Evolutionary conservation across 2,329 filamentous ascomycete species (phyloP).

Genomic region (Cladophialophora bantiana): DNA sequence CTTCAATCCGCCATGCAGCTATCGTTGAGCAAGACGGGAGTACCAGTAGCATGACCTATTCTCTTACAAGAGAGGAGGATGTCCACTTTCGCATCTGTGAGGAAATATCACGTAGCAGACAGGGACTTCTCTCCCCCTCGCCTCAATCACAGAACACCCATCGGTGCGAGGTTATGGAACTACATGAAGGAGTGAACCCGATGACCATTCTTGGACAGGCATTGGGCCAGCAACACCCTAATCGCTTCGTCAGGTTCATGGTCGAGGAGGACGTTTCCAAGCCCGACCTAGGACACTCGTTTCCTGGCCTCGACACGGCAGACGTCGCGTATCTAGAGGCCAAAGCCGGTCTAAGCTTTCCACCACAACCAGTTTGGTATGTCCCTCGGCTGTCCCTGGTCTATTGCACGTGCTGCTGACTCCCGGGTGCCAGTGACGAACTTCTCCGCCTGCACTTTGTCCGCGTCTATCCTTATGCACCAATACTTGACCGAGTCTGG

Average conservation of each 20-base stretch:
- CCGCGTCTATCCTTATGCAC: constrained; percentile 13
- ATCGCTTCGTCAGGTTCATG: constrained; percentile 3
- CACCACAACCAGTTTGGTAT: constrained; percentile 13
- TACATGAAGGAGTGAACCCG: constrained; percentile 17
- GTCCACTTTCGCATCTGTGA: constrained; percentile 15
- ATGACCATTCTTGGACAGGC: constrained; percentile 21
- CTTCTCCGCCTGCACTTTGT: constrained; percentile 13
- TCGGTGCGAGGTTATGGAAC: constrained; percentile 12
- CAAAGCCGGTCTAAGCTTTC: constrained; percentile 10
- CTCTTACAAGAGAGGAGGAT: constrained; percentile 10
- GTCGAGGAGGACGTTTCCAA: constrained; percentile 8
- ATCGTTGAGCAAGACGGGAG: not conserved
- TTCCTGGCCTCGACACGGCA: constrained; percentile 11
- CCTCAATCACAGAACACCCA: not conserved
- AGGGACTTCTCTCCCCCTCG: constrained; percentile 2
- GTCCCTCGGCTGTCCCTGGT: not conserved
- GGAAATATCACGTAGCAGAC: constrained; percentile 13
- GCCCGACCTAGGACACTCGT: not conserved
- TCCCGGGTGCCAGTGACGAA: not conserved
- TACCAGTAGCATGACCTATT: not conserved
- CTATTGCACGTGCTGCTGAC: not conserved
- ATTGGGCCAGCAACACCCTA: constrained; percentile 5
- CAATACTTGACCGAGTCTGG: constrained; percentile 10
- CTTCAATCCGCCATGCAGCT: not conserved
- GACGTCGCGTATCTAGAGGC: constrained; percentile 11